phyloP scores from a whole-genome alignment of 2,329 filamentous ascomycete species.

The Colletotrichum godetiae region DNA sequence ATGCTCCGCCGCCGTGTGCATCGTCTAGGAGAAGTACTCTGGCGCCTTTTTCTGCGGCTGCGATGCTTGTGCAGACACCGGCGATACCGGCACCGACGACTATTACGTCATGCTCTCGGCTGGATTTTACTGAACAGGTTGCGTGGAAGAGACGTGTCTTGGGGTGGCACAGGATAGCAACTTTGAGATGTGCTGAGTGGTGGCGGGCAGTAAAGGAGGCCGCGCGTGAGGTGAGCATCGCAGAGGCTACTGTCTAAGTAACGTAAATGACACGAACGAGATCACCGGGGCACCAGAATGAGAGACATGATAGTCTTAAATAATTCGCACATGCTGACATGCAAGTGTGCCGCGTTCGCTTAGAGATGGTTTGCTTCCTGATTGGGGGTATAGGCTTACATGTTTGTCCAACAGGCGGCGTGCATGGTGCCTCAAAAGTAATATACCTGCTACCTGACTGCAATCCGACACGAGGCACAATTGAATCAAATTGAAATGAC shows the following conservation, averaged over 20 bases:
- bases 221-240: neutral
- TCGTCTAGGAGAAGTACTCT: neutral
- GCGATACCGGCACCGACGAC: neutral
- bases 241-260: neutral
- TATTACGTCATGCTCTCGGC: neutral
- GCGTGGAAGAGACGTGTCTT: neutral
- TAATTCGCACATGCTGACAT: neutral
- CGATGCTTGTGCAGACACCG: neutral
- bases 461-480: neutral
- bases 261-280: neutral
- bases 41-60: neutral
- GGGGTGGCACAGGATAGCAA: neutral
- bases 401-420: neutral
- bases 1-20: neutral
- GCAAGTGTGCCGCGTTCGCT: neutral
- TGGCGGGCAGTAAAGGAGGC: neutral
- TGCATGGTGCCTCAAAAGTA: fast-evolving
- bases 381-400: neutral
- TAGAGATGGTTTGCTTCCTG: neutral
- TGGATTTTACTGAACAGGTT: neutral
- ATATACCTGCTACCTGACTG: neutral
- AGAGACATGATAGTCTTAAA: neutral
- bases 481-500: no score
- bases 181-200: neutral
- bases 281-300: neutral